Evolutionary conservation across 441 rosid genomes (phyloP), one percentile per base, ranked within the genome.

Genomic region (Eutrema salsugineum): DNA sequence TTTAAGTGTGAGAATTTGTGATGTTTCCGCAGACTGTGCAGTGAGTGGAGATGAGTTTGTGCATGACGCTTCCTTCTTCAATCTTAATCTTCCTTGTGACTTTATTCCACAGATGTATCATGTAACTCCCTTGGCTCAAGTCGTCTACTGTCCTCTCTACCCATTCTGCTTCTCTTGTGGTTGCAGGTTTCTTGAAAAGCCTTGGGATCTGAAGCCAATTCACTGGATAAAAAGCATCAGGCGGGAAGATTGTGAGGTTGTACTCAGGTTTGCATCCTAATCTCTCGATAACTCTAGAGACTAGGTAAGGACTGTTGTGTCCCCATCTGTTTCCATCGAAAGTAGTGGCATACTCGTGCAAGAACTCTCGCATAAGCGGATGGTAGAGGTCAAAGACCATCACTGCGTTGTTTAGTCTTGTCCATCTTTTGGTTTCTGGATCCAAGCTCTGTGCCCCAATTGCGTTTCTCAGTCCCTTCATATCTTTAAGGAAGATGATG

Each of bases 101-200:
- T 79, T 81, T 87, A 72, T 83, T 87, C 90, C 88, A 80, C 15
- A 84, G 73, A 73, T 87, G 92, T 35, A 87, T 68, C 15, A 73
- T 80, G 22, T 81, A 80, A 49, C 80, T 80, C 3, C 43, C 66
- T 8, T 53, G 56, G 39, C 44, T 71, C 54, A 85, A 53, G 20
- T 83, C 78, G 0, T 60, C 49, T 35, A 66, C 49, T 2, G 53
- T 79, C 32, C 79, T 77, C 44, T 76, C 82, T 33, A 66, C 80
- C 85, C 84, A 78, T 66, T 59, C 57, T 38, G 22, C 40, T 30
- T 78, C 85, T 4, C 9, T 66, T 35, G 68, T 77, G 0, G 72
- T 83, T 64, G 39, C 68, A 5, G 87, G 86, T 67, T 71, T 81
- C 78, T 83, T 79, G 60, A 82, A 85, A 8, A 82, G 77, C 57